Percentiles rank a stretch among this genome's conserved stretches.
Evolutionary conservation across 352 stramenopile genomes (phyloP).

Genomic region (Thalassiosira livingstoniorum): DNA sequence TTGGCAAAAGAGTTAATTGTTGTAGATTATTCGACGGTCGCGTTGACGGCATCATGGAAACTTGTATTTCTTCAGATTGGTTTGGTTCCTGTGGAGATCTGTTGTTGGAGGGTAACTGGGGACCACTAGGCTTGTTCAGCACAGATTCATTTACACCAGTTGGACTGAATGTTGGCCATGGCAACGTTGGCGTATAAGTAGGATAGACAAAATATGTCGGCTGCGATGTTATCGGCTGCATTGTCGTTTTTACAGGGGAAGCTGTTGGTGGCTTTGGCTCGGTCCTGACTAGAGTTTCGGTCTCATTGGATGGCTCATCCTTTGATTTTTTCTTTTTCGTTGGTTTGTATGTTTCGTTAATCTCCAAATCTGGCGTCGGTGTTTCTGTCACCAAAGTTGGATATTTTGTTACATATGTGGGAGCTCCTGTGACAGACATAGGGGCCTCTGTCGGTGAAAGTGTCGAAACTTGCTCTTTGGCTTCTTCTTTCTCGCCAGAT

Average conservation of each 20-base stretch:
- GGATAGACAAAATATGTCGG: neutral
- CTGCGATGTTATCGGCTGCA: too few species aligned
- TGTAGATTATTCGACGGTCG: neutral
- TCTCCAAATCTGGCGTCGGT: too few species aligned
- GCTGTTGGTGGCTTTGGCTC: neutral
- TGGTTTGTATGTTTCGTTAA: too few species aligned
- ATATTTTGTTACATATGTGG: neutral
- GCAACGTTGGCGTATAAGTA: neutral
- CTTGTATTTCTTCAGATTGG: too few species aligned
- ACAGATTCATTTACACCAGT: neutral
- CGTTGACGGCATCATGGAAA: too few species aligned
- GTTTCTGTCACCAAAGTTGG: too few species aligned
- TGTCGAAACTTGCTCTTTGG: neutral
- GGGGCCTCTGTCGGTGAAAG: neutral
- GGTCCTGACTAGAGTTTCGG: too few species aligned
- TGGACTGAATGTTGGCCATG: neutral
- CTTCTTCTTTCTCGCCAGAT: too few species aligned
- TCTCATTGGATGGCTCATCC: too few species aligned
- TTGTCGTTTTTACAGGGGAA: neutral
- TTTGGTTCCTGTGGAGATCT: neutral
- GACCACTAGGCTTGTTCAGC: neutral
- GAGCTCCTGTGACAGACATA: neutral
- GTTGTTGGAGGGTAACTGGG: neutral
- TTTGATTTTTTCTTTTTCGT: too few species aligned
- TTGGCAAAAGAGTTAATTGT: neutral